Evolutionary conservation across 2,329 filamentous ascomycete genomes (phyloP).

Genomic region (Bipolaris cookei): DNA sequence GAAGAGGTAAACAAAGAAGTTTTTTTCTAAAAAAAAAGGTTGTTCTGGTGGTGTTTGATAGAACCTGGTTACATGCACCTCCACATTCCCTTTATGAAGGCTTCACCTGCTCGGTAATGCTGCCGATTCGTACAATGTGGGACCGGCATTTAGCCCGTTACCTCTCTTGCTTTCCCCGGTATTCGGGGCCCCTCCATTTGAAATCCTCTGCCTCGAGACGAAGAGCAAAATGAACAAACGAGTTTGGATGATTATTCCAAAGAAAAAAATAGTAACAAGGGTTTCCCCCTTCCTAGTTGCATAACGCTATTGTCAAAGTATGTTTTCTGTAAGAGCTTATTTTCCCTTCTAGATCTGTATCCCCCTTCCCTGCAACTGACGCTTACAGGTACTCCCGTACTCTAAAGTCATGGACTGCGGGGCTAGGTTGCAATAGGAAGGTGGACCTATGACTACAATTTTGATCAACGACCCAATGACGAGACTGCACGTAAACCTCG

Average conservation of each 20-base stretch:
- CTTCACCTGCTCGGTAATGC: slow-evolving; percentile 16
- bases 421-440: neutral
- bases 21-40: neutral
- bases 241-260: neutral
- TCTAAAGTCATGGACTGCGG: neutral
- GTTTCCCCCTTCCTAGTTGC: neutral
- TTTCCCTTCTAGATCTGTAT: neutral
- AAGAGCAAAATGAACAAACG: neutral
- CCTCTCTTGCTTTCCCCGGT: neutral
- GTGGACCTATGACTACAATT: neutral
- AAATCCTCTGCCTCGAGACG: neutral
- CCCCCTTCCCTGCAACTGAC: neutral
- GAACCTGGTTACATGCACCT: neutral
- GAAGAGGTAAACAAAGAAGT: neutral
- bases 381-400: neutral
- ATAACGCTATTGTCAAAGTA: neutral
- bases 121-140: slow-evolving; percentile 16
- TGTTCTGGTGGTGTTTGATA: neutral
- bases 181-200: neutral
- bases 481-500: neutral
- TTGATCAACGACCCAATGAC: neutral
- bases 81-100: slow-evolving; percentile 2
- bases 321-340: neutral
- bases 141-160: slow-evolving; percentile 21
- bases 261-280: no score